These are phyloP conservation scores for Cladophialophora chaetospira DNA, from an alignment of 2,329 filamentous ascomycete species.

Conservation along the genomic window DNA sequence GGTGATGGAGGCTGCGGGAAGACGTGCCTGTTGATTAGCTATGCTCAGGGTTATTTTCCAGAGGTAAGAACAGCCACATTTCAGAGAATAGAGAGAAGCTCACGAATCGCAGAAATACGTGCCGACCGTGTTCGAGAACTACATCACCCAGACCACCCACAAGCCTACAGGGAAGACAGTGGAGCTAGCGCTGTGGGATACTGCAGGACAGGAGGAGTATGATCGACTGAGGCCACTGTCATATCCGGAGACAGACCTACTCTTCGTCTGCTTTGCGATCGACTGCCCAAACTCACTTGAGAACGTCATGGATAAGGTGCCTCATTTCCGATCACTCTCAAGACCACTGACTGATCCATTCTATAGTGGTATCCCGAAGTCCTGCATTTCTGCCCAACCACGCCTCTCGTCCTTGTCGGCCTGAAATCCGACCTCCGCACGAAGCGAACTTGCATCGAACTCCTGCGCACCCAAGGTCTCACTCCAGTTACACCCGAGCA, in stretches of 20 bases:
- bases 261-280: conserved; percentile 99
- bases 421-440: conserved; percentile 95
- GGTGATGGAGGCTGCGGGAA: conserved; percentile 98
- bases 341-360: conserved; percentile 10
- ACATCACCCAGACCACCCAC: conserved; percentile 96
- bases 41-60: conserved; percentile 97
- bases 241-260: conserved; percentile 95
- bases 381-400: conserved; percentile 97
- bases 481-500: conserved; percentile 93
- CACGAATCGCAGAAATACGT: conserved; percentile 82
- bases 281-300: conserved; percentile 98
- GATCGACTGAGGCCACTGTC: conserved; percentile 92
- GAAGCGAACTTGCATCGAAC: conserved; percentile 96
- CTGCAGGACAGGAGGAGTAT: conserved; percentile 97
- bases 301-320: conserved; percentile 98
- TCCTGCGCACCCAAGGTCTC: conserved; percentile 95
- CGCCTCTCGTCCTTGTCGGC: conserved; percentile 90
- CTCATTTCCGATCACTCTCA: conserved; percentile 29
- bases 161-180: conserved; percentile 86
- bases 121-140: conserved; percentile 98
- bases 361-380: conserved; percentile 97
- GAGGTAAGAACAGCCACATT: conserved; percentile 65
- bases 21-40: conserved; percentile 97
- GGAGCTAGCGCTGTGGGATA: conserved; percentile 97
- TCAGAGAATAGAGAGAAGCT: conserved; percentile 2